Percentiles rank a stretch among this genome's conserved stretches.
Evolutionary conservation across 179 eudicot species (phyloP).

Genomic region (Sideroxylon spinosum): DNA sequence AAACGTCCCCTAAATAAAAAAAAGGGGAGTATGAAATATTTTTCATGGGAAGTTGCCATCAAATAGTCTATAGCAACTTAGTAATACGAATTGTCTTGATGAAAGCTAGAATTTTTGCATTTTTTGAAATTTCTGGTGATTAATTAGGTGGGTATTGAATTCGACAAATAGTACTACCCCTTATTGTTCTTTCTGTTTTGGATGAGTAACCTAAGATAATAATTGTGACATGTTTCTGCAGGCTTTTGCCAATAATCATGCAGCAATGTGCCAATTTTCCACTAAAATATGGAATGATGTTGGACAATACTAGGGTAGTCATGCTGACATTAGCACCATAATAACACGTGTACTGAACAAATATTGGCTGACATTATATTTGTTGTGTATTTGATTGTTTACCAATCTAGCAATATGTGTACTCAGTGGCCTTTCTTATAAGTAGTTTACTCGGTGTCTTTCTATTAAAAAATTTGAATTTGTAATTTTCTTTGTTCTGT

Average conservation of each 20-base stretch:
- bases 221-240: background rate
- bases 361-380: background rate
- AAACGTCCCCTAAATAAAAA: too few species aligned
- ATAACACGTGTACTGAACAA: background rate
- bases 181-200: background rate
- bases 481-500: background rate
- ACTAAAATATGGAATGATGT: background rate
- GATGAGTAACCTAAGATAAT: background rate
- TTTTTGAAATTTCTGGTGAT: background rate
- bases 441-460: too few species aligned
- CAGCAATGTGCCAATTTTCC: background rate
- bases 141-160: background rate
- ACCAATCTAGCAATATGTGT: background rate
- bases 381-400: background rate
- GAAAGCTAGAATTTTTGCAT: background rate
- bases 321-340: background rate
- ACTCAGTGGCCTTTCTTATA: background rate
- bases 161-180: background rate
- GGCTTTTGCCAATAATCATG: background rate
- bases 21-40: background rate
- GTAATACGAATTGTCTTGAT: background rate
- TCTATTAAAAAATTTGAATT: too few species aligned
- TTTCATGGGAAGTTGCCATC: background rate
- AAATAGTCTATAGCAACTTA: background rate
- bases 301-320: background rate